Evolutionary conservation across 768 basidiomycete genomes (phyloP), one percentile per base, ranked within the genome.

Genomic region (Candolleomyces aberdarensis): DNA sequence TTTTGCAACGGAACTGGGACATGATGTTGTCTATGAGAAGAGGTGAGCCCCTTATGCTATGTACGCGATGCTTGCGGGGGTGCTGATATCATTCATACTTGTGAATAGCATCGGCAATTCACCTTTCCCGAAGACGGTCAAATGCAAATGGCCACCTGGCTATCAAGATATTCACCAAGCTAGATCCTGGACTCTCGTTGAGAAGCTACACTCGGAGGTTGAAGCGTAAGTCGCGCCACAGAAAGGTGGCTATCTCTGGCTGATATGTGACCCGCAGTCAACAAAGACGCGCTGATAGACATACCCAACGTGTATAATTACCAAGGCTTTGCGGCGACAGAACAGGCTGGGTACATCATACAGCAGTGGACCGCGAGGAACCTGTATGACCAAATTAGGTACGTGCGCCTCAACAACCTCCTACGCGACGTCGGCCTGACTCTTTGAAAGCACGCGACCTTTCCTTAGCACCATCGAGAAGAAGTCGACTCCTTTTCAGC

Each of bases 311-410:
- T 96, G 10, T 92, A 95, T 73, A 87, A 85, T 62, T 96, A 95
- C 70, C 93, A 96, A 64, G 80, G 86, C 0, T 93, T 96, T 59
- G 84, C 93, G 4, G 97, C 98, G 75, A 97, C 95, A 0, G 97
- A 98, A 66, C 92, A 91, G 70, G 97, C 96, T 7, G 97, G 94
- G 0, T 99, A 96, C 74, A 84, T 98, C 36, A 86, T 98, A 57
- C 82, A 96, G 20, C 96, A 98, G 72, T 99, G 94, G 93, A 79
- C 94, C 20, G 91, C 92, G 5, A 95, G 91, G 67, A 98, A 90
- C 69, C 78, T 99, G 17, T 99, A 98, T 71, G 97, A 98, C 72
- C 86, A 96, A 58, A 98, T 99, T 69, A 98, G 96, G 96, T 94
- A 62, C 58, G 86, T 70, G 3, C 46, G 19, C 36, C 36, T 36